A percentile compares a stretch with the other conserved stretches of the same genome.
Evolutionary conservation across 2,329 filamentous ascomycete genomes (phyloP).

Genomic region (Apiospora marii): DNA sequence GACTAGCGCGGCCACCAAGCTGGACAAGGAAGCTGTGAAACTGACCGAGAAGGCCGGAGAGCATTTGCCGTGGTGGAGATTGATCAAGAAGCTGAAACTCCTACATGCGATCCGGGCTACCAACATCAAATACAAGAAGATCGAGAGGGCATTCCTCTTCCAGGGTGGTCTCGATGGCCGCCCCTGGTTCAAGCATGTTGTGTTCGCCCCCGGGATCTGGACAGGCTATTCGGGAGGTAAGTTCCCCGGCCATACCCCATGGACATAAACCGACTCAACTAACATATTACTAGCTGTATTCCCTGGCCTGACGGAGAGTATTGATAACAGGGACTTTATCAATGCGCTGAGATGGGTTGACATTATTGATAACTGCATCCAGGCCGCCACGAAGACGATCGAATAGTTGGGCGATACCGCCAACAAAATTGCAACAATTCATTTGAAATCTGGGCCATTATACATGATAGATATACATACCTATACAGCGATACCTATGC

Average conservation of each 20-base stretch:
- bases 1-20: conserved; percentile 47
- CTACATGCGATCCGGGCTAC: conserved; percentile 68
- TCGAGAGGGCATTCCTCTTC: conserved; percentile 85
- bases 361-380: conserved; percentile 63
- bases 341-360: conserved; percentile 66
- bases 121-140: conserved; percentile 83
- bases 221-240: conserved; percentile 85
- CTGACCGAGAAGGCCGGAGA: conserved; percentile 47
- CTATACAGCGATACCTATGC: not conserved
- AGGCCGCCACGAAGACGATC: conserved; percentile 53
- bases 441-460: not conserved
- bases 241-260: conserved; percentile 36
- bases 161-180: conserved; percentile 78
- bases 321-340: conserved; percentile 64
- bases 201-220: conserved; percentile 91
- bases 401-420: not conserved
- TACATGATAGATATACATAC: not conserved
- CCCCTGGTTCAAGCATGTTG: conserved; percentile 92
- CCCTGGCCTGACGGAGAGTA: conserved; percentile 68
- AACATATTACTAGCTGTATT: conserved; percentile 58
- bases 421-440: not conserved
- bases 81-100: conserved; percentile 71
- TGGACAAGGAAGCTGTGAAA: conserved; percentile 54
- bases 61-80: conserved; percentile 80
- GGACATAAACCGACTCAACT: conserved; percentile 31